Base-by-base conservation (phyloP, 202 grass and related monocot species). In the Panicum virgatum region DNA sequence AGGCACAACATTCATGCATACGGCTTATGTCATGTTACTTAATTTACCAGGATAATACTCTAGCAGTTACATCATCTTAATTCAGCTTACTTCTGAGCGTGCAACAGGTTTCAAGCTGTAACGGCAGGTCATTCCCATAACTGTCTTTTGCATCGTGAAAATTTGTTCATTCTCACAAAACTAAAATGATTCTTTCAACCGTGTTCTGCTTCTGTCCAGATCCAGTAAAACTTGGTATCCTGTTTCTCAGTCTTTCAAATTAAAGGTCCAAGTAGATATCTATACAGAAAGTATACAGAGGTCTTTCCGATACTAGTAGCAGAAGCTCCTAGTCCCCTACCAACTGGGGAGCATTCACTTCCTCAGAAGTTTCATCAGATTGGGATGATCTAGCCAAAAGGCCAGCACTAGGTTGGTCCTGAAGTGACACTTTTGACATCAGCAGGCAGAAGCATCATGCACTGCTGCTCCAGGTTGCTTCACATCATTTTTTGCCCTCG, bases 371-470 rank as follows among this genome's bases (percentile, higher is more conserved):
- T 66, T n/a, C 73, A 82, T 69, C 15, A 14, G 66, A 82, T 53
- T 73, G 29, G 65, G 46, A 51, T 50, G 66, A 82, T 69, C 29
- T 82, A 89, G 73, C 39, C 44, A 66, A 73, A 86, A 73, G 73
- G 25, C 8, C 39, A 63, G 51, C 73, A 66, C 57, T 62, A 78
- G 78, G 67, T 73, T 61, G 73, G 73, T 67, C 83, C 83, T 86
- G 2, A 26, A 57, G 78, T 19, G 23, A 5, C 16, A 69, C 78
- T 82, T 76, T 65, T 78, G 73, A 73, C 78, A 82, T 82, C 57
- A 82, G 78, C 83, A 82, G 39, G 58, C 23, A 79, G 38, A 10
- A 66, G 25, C 32, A 67, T 12, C 26, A 34, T 30, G 45, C 27
- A 3, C 27, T 72, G 77, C 72, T 61, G 72, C 87, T 73, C 48